Evolutionary conservation across 2,329 filamentous ascomycete species (phyloP).

Genomic region (Stagonosporopsis vannaccii): DNA sequence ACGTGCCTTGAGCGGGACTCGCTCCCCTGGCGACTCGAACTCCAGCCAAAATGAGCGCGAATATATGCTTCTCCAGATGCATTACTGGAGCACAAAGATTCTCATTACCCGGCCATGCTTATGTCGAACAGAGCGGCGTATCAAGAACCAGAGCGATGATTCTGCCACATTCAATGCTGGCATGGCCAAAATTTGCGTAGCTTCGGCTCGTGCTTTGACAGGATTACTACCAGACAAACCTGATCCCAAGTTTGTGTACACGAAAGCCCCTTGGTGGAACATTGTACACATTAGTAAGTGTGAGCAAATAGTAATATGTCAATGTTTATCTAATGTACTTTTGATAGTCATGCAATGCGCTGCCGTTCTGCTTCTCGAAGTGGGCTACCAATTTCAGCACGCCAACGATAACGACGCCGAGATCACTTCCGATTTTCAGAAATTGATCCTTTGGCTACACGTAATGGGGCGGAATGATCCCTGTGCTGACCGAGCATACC

Average conservation of each 20-base stretch:
- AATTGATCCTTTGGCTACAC: constrained; percentile 44
- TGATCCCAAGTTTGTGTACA: constrained; percentile 37
- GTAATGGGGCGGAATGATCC: constrained; percentile 38
- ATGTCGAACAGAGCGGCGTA: constrained; percentile 39
- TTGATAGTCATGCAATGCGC: constrained; percentile 48
- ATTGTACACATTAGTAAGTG: constrained; percentile 44
- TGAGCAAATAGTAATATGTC: background rate
- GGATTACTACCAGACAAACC: constrained; percentile 43
- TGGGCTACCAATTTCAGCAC: constrained; percentile 42
- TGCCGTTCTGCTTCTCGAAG: constrained; percentile 48
- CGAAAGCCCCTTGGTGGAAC: constrained; percentile 52
- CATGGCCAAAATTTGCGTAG: constrained; percentile 43
- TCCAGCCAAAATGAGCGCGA: constrained; percentile 20
- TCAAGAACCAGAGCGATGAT: constrained; percentile 24
- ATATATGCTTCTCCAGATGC: constrained; percentile 31
- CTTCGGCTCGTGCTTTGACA: constrained; percentile 43
- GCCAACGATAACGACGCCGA: constrained; percentile 32
- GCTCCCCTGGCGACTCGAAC: background rate
- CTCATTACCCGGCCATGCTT: constrained; percentile 49
- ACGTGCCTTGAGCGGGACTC: constrained; percentile 19
- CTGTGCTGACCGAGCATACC: constrained; percentile 42
- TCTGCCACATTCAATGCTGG: constrained; percentile 45
- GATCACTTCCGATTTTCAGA: constrained; percentile 42
- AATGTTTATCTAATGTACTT: background rate
- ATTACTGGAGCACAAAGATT: constrained; percentile 43